These are phyloP conservation scores for Setomelanomma holmii DNA, from an alignment of 2,329 filamentous ascomycete genomes.

Conservation along the genomic window DNA sequence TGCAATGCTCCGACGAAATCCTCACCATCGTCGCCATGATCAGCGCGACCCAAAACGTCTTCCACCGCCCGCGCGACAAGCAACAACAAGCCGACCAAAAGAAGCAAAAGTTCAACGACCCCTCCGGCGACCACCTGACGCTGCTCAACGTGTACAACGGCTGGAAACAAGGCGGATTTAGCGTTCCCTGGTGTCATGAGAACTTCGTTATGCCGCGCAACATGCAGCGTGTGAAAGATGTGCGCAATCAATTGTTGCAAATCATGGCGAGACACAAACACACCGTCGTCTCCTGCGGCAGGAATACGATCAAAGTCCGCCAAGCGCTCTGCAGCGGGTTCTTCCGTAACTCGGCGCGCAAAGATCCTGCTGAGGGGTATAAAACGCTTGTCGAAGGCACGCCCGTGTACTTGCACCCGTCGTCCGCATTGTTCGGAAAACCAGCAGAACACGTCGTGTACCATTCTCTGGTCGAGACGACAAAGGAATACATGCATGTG, in stretches of 20 bases:
- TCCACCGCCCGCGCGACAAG: conserved; percentile 97
- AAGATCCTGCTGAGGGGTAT: conserved; percentile 95
- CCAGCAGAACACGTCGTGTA: conserved; percentile 97
- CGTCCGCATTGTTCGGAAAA: conserved; percentile 91
- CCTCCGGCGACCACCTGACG: conserved; percentile 91
- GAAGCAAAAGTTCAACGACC: conserved; percentile 96
- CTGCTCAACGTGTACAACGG: conserved; percentile 95
- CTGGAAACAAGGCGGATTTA: conserved; percentile 88
- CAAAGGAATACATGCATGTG: conserved; percentile 97
- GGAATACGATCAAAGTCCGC: conserved; percentile 84
- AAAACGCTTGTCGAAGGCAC: conserved; percentile 97
- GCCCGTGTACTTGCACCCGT: conserved; percentile 92
- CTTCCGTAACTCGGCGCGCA: conserved; percentile 93
- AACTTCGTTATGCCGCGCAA: conserved; percentile 95
- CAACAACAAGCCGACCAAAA: conserved; percentile 96
- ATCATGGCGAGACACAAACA: conserved; percentile 95
- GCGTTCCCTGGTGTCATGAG: conserved; percentile 92
- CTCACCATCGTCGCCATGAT: conserved; percentile 81
- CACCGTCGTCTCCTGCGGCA: conserved; percentile 80
- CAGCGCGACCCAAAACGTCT: conserved; percentile 78
- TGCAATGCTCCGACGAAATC: conserved; percentile 91
- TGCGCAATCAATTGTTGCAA: conserved; percentile 86
- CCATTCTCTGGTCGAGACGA: conserved; percentile 87
- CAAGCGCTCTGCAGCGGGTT: conserved; percentile 91
- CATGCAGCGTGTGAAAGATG: conserved; percentile 89